phyloP scores from a whole-genome alignment of 2,329 filamentous ascomycete genomes.

The Cladosporium halotolerans region DNA sequence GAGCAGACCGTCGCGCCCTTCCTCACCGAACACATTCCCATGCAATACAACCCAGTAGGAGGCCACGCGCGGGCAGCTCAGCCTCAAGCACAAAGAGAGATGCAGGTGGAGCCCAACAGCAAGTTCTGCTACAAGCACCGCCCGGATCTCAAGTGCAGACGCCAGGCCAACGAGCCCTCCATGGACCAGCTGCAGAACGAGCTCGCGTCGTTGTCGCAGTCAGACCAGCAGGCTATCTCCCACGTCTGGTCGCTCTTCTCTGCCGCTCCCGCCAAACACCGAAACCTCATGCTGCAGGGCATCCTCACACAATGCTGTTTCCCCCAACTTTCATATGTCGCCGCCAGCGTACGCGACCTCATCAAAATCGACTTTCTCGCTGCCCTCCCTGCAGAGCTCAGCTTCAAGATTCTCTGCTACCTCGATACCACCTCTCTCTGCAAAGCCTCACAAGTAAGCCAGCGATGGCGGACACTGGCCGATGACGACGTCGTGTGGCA shows the following conservation, averaged over 20 bases:
- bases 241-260: conserved; percentile 98
- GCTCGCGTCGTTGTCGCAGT: conserved; percentile 71
- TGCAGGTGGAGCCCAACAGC: conserved; percentile 54
- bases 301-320: conserved; percentile 97
- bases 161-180: conserved; percentile 87
- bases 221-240: conserved; percentile 90
- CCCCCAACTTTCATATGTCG: conserved; percentile 88
- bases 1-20: conserved; percentile 80
- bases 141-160: conserved; percentile 87
- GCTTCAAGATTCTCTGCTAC: conserved; percentile 86
- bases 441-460: conserved; percentile 91
- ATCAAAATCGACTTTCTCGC: conserved; percentile 96
- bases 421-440: conserved; percentile 92
- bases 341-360: conserved; percentile 82
- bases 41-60: conserved; percentile 75
- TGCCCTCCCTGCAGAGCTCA: conserved; percentile 81
- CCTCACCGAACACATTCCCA: conserved; percentile 82
- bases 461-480: conserved; percentile 79
- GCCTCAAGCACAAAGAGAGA: conserved; percentile 24
- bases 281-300: conserved; percentile 92
- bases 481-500: conserved; percentile 98
- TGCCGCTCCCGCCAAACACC: conserved; percentile 85
- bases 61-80: conserved; percentile 21
- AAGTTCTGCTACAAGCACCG: conserved; percentile 94
- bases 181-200: conserved; percentile 93